Conservation (phyloP, 176 grass and related monocot genomes). For the Cenchrus fungigraminus region DNA sequence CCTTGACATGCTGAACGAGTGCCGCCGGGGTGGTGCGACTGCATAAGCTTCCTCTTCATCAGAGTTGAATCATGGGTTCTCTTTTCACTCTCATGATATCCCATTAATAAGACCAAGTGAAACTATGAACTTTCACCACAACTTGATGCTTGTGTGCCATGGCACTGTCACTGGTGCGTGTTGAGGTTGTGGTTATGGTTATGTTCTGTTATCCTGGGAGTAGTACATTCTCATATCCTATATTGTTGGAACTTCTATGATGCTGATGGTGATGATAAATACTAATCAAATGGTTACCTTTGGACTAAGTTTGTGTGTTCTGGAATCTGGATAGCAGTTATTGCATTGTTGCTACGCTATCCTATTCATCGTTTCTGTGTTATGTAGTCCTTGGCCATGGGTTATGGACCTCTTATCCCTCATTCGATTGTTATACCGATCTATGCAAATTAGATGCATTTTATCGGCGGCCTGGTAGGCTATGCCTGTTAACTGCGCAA, state of each 20-base stretch:
- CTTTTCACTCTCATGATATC: conserved; percentile 37
- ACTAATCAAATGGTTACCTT: neutral
- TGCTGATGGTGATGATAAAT: conserved; percentile 18
- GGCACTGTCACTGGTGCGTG: no score
- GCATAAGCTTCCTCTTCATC: conserved; percentile 18
- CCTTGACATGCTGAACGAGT: conserved; percentile 88
- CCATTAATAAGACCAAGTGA: conserved; percentile 39
- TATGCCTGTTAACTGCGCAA: no score
- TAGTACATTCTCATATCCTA: conserved; percentile 14
- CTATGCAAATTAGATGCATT: no score
- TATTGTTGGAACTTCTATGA: neutral
- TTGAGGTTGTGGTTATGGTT: neutral
- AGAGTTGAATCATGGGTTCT: neutral
- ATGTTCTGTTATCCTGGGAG: neutral
- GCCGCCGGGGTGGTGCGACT: conserved; percentile 59
- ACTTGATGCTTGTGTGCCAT: neutral
- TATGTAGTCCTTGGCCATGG: no score
- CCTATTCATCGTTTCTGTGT: no score
- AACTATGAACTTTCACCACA: conserved; percentile 8
- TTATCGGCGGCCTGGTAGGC: no score
- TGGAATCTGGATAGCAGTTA: neutral
- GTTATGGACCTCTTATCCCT: no score
- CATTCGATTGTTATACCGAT: no score
- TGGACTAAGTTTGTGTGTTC: neutral
- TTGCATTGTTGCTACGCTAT: no score